Conservation (phyloP, 441 rosid genomes). For the Eruca vesicaria region DNA sequence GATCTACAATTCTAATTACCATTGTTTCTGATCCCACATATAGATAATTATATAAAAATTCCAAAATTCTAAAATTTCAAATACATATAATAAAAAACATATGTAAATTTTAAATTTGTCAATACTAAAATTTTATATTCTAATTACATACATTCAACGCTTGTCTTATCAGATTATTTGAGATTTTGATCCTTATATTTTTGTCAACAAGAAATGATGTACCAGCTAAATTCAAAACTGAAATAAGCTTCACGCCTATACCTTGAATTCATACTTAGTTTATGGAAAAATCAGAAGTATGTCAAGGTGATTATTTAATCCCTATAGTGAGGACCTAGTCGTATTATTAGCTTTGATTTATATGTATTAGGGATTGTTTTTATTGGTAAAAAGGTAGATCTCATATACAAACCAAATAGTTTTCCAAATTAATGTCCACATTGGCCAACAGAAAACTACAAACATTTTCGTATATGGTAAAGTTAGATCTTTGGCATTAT, state of each 20-base stretch:
- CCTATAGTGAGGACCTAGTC: neutral
- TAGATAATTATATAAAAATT: too few species aligned
- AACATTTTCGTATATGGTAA: neutral
- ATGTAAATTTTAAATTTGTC: too few species aligned
- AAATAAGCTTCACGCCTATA: neutral
- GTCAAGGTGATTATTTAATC: neutral
- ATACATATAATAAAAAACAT: too few species aligned
- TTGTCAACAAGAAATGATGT: neutral
- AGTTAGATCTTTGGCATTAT: neutral
- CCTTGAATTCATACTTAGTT: neutral
- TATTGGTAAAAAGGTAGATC: neutral
- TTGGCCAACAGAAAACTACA: neutral
- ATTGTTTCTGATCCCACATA: too few species aligned
- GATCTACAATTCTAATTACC: too few species aligned
- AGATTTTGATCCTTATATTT: neutral
- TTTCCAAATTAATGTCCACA: neutral
- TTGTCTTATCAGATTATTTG: too few species aligned
- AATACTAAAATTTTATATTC: too few species aligned
- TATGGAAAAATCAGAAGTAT: neutral
- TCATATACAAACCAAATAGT: neutral
- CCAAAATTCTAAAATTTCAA: too few species aligned
- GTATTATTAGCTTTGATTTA: neutral
- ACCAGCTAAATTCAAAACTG: neutral
- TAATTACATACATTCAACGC: too few species aligned
- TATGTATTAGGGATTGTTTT: neutral